phyloP scores from a whole-genome alignment of 257 asterid genomes.

The Prunella vulgaris region DNA sequence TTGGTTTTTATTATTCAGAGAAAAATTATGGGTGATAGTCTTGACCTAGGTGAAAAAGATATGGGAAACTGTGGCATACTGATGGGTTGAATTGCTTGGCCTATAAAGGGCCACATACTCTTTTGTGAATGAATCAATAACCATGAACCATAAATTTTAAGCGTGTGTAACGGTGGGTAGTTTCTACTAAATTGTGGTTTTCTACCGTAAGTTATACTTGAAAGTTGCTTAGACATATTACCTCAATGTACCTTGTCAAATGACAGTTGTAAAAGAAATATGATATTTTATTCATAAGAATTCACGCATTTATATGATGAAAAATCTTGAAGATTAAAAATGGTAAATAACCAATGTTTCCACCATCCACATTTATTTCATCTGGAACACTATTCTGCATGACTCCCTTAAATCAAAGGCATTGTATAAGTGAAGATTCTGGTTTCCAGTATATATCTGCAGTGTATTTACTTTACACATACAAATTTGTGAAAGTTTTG shows the following conservation, averaged over 20 bases:
- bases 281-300: neutral
- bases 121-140: neutral
- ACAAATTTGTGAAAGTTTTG: neutral
- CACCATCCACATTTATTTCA: neutral
- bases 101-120: neutral
- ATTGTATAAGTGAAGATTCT: constrained; percentile 1
- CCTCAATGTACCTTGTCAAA: too few species aligned
- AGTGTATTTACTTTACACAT: neutral
- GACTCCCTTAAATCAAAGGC: neutral
- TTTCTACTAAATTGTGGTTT: neutral
- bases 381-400: neutral
- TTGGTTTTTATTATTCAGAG: neutral
- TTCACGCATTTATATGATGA: neutral
- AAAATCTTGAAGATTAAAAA: neutral
- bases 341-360: neutral
- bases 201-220: neutral
- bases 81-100: constrained; percentile 1
- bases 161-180: neutral
- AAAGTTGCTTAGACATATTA: neutral
- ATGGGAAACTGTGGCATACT: neutral
- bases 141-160: neutral
- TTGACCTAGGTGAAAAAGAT: neutral
- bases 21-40: neutral
- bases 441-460: neutral
- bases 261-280: neutral